Base-by-base conservation (phyloP, 2,329 filamentous ascomycete genomes). In the Lachnellula cervina region DNA sequence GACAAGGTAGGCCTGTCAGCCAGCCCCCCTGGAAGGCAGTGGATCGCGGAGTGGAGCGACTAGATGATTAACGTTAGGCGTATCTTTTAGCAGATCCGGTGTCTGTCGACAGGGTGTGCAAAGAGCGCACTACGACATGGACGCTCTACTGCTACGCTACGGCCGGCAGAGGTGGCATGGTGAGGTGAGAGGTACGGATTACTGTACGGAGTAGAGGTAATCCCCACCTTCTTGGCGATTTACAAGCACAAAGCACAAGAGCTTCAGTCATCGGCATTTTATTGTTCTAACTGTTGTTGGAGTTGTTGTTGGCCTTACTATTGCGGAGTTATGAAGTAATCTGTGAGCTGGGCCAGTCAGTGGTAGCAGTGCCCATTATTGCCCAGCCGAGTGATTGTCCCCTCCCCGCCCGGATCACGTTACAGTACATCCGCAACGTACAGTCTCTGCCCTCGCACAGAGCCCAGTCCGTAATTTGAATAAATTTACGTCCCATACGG, bases 21-120 rank as follows among this genome's bases (percentile, higher is more conserved):
- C 13, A 5, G n/a, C 42, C 19, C 19, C 42, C 21, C 19, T 44
- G 42, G 42, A 23, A 44, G 7, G 19, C 17, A 21, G n/a, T 19
- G 42, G 42, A 25, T 44, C 42, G 19, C 19, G 42, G 42, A 17
- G 34, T n/a, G 13, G 25, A 49, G 46, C 17, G 16, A 49, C 43
- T 25, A 47, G 54, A 43, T 51, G 54, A 55, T 55, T 55, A 35
- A 55, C 42, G 53, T 55, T 50, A 37, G 43, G 21, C 44, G 44
- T 47, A 21, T 21, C 23, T 47, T 25, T 40, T 40, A 40, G 23
- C 44, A 47, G 44, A 21, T 47, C 21, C 44, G 28, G 44, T 16
- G 44, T 16, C 23, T 47, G 21, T 28, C 25, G 44, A 37, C 54
- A 50, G 43, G 48, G 52, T 50, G 52, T 55, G 47, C 38, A 55